Percentiles rank a stretch among this genome's conserved stretches.
Evolutionary conservation across 805 yeast species (phyloP).

Genomic region (Groenewaldozyma salmanticensis): DNA sequence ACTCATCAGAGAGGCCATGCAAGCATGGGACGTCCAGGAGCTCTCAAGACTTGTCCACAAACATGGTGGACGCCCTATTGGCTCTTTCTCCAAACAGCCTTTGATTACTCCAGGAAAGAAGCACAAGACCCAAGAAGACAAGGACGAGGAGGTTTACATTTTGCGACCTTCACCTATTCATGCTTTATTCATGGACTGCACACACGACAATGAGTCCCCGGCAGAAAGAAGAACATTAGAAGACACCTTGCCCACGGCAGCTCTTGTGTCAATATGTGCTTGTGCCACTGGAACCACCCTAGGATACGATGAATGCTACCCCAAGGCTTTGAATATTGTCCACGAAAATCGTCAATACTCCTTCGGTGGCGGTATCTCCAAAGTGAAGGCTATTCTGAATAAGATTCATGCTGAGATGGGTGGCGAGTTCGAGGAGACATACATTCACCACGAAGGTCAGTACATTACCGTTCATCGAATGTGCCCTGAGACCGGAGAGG

Average conservation of each 20-base stretch:
- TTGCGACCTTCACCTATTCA: constrained; percentile 71
- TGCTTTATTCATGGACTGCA: constrained; percentile 94
- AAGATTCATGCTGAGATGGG: constrained; percentile 31
- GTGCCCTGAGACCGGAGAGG: constrained; percentile 75
- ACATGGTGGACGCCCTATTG: constrained; percentile 94
- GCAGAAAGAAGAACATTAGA: constrained; percentile 84
- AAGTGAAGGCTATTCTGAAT: constrained; percentile 43
- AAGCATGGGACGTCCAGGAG: constrained; percentile 83
- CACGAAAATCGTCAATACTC: constrained; percentile 57
- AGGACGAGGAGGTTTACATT: constrained; percentile 27
- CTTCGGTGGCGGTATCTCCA: constrained; percentile 56
- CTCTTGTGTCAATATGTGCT: constrained; percentile 83
- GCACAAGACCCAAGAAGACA: constrained; percentile 3
- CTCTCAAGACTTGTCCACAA: constrained; percentile 76
- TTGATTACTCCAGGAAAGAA: constrained; percentile 28
- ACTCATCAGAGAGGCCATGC: constrained; percentile 94
- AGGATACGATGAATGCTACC: constrained; percentile 91
- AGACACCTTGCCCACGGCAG: constrained; percentile 92
- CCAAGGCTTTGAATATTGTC: constrained; percentile 71
- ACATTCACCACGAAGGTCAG: constrained; percentile 89
- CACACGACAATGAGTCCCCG: constrained; percentile 92
- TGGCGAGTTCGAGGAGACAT: constrained; percentile 73
- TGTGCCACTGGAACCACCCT: constrained; percentile 91
- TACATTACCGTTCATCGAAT: constrained; percentile 83
- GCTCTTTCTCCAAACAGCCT: constrained; percentile 76